A percentile compares a stretch with the other conserved stretches of the same genome.
Evolutionary conservation across 805 yeast species (phyloP).

Genomic region (Spathaspora hagerdaliae): DNA sequence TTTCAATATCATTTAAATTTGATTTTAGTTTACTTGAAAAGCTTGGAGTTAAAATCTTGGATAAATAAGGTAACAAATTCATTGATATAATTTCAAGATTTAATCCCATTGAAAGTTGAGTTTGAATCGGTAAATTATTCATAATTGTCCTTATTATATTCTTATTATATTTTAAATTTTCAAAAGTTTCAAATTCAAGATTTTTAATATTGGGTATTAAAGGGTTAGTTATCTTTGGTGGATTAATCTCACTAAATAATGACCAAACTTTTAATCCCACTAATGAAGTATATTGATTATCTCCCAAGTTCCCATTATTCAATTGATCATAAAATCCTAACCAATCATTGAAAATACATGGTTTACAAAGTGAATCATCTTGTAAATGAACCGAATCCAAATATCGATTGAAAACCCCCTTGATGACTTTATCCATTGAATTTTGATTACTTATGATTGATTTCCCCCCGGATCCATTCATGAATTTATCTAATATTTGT

Average conservation of each 20-base stretch:
- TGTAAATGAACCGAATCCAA: slow-evolving; percentile 54
- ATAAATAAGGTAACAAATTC: slow-evolving; percentile 32
- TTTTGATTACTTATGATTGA: slow-evolving; percentile 28
- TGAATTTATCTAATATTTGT: slow-evolving; percentile 43
- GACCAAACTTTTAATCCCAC: slow-evolving; percentile 61
- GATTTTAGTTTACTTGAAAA: slow-evolving; percentile 17
- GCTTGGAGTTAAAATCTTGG: slow-evolving; percentile 28
- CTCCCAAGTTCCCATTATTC: slow-evolving; percentile 30
- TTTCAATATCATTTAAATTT: slow-evolving; percentile 25
- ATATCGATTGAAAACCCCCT: slow-evolving; percentile 69
- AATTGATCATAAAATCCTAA: slow-evolving; percentile 61
- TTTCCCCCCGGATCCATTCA: slow-evolving; percentile 36
- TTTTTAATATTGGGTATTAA: slow-evolving; percentile 29
- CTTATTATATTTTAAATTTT: slow-evolving; percentile 27
- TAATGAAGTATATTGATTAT: slow-evolving; percentile 49
- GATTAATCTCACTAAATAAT: slow-evolving; percentile 59
- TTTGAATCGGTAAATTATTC: slow-evolving; percentile 23
- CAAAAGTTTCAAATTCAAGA: slow-evolving; percentile 38
- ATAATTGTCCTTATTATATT: slow-evolving; percentile 28
- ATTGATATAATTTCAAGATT: slow-evolving; percentile 20
- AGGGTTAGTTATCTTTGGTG: slow-evolving; percentile 10
- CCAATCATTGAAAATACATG: slow-evolving; percentile 71
- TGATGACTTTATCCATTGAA: slow-evolving; percentile 61
- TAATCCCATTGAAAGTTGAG: slow-evolving; percentile 25
- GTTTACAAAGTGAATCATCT: slow-evolving; percentile 59